Base-by-base conservation (phyloP, 495 filamentous ascomycete genomes). In the Acidomyces sp. region DNA sequence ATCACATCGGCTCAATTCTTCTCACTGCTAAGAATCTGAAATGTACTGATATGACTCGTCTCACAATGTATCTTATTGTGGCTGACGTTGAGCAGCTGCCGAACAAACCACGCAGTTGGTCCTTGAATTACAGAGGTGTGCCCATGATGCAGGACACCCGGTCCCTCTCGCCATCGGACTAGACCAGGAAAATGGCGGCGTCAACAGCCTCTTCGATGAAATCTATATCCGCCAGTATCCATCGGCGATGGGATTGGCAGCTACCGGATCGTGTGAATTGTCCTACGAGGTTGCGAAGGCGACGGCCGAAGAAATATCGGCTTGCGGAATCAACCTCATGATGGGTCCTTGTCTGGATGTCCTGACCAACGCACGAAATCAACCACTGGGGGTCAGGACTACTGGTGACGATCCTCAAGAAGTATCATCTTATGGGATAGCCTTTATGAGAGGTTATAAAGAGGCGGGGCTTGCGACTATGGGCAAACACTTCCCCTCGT, bases 121-220 rank as follows among this genome's bases (percentile, higher is more conserved):
- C 24, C 75, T 87, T 38, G 82, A 93, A 53, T 67, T 93, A 28
- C 85, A 93, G 58, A 85, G 78, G 41, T 85, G 85, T 55, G 85
- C 85, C 19, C 79, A 80, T 54, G 68, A 88, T 64, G 80, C 85
- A 39, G 82, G 85, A 29, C 85, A 93, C 57, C 78, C 78, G 2
- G 77, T 87, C 2, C 85, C 85, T 10, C 62, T 93, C 19, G 64
- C 84, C 40, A 93, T 93, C 51, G 82, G 81, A 11, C 55, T 93
- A 25, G 85, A 93, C 55, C 85, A 93, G 52, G 85, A 93, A 57
- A 93, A 93, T 80, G 85, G 85, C 34, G 85, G 85, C 3, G 85
- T 93, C 53, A 93, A 93, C 62, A 88, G 82, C 58, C 68, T 93
- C 12, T 93, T 84, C 54, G 85, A 93, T 63, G 82, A 88, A 48